Base-by-base conservation (phyloP, 2,329 filamentous ascomycete genomes). In the Anisogramma anomala region DNA sequence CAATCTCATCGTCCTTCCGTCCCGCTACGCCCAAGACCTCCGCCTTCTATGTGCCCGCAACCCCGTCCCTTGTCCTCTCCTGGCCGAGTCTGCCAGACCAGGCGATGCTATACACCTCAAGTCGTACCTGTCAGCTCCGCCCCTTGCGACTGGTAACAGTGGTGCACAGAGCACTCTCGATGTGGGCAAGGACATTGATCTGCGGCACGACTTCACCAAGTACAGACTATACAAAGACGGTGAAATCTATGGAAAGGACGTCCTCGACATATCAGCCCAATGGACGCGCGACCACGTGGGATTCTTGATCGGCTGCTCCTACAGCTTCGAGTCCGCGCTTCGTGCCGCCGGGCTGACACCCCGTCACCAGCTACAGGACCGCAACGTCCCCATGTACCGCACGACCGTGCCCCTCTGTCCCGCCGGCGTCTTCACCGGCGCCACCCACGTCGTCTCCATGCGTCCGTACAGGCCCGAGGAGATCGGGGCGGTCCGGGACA, bases 251-350 rank as follows among this genome's bases (percentile, higher is more conserved):
- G 59, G 60, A 15, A 53, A 56, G 0, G 58, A 61, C 13, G 57
- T 58, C 23, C 36, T 51, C 2, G 63, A 75, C 51, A 60, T 82
- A 13, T 49, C 56, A 1, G 50, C 57, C 2, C 55, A 73, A 30
- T 82, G 77, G 77, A 68, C 65, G 0, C 53, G 61, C 4, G 67
- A 77, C 48, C 73, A 82, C 49, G 68, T 77, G 18, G 77, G 66
- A 0, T 82, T 78, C 51, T 54, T 81, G 33, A 71, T 82, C 46
- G 77, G 76, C 7, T 82, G 77, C 53, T 75, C 69, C 1, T 81
- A 71, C 61, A 74, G 67, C 49, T 82, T 82, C 52, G 77, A 81
- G 54, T 58, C 64, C 3, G 75, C 74, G 3, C 64, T 82, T 17
- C 52, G 57, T 0, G 55, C 52, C 0, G 68, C 69, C 0, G 71